Evolutionary conservation across 257 asterid species (phyloP), one percentile per base, ranked within the genome.

Genomic region (Rhazya stricta): DNA sequence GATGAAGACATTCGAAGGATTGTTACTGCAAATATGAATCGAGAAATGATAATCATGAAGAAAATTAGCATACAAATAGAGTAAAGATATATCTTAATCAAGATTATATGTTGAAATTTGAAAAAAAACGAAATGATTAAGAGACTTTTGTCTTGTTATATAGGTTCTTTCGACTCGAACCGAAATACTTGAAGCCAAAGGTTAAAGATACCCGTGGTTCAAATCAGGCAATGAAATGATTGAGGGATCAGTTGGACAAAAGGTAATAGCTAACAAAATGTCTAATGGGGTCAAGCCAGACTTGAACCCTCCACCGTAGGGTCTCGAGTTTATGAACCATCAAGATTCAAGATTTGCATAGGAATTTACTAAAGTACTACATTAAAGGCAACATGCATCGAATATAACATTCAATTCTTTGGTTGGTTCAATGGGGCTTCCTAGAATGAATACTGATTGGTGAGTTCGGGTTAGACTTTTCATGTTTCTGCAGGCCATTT

Each of bases 391-490:
- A 61, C 43, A 71, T 65, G 74, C 60, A 25, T 63, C 54, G 74
- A 70, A 46, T 51, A 63, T 15, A 32, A 48, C 57, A 78, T 39
- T 65, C 9, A 75, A 50, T 74, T 73, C 34, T 66, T 43, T 56
- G 69, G 70, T 73, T 56, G 62, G 73, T 62, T 37, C 6, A 6
- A 29, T 36, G 69, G 54, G 80, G 46, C 41, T 61, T 71, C 3
- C 4, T 9, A 34, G 43, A 58, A 18, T 15, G 21, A 45, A n/a
- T 16, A 57, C 25, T 45, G 62, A 72, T 78, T 78, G 82, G 82
- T 78, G 39, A 67, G 54, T 48, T 73, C 42, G 68, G 78, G 78
- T 78, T 73, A 43, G 78, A 66, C 78, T 78, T 66, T 72, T 56
- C 9, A 73, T 78, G 75, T 43, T 21, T 73, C 36, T 37, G 73